Conservation (phyloP, 371 early-diverging fungal genomes). For the Mucor plumbeus region DNA sequence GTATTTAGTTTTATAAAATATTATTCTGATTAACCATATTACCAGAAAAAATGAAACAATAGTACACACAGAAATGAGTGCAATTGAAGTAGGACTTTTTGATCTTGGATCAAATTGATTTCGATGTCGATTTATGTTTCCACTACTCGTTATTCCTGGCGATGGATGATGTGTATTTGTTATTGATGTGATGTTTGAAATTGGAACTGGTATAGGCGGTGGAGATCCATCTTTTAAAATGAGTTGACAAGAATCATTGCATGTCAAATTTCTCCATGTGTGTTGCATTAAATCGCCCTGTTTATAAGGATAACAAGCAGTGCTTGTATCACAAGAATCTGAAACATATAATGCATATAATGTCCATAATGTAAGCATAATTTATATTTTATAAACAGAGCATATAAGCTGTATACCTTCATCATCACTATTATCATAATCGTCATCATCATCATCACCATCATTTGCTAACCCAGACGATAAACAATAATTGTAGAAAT, state of each 20-base stretch:
- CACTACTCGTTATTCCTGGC: not conserved
- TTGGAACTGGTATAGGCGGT: not conserved
- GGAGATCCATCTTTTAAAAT: not conserved
- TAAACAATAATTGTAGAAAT: slow-evolving; percentile 46
- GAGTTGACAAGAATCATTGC: slow-evolving; percentile 31
- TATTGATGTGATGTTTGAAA: not conserved
- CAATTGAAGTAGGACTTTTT: slow-evolving; percentile 3
- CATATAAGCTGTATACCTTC: not conserved
- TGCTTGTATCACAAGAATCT: slow-evolving; percentile 45
- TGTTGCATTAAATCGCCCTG: slow-evolving; percentile 22
- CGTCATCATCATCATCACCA: slow-evolving; percentile 26
- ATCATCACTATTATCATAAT: not conserved
- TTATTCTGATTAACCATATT: not conserved
- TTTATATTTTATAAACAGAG: too few species aligned
- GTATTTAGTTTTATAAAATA: slow-evolving; percentile 12
- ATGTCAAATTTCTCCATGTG: slow-evolving; percentile 40
- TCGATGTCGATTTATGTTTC: slow-evolving; percentile 4
- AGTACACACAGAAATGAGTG: not conserved
- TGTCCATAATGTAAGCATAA: not conserved
- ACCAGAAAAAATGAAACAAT: not conserved
- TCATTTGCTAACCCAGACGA: slow-evolving; percentile 29
- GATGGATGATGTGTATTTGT: not conserved
- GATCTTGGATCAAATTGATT: slow-evolving; percentile 7
- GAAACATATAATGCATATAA: not conserved
- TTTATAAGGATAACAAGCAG: slow-evolving; percentile 44